Conservation (phyloP, 2,329 filamentous ascomycete genomes). For the Penicillium sp. region DNA sequence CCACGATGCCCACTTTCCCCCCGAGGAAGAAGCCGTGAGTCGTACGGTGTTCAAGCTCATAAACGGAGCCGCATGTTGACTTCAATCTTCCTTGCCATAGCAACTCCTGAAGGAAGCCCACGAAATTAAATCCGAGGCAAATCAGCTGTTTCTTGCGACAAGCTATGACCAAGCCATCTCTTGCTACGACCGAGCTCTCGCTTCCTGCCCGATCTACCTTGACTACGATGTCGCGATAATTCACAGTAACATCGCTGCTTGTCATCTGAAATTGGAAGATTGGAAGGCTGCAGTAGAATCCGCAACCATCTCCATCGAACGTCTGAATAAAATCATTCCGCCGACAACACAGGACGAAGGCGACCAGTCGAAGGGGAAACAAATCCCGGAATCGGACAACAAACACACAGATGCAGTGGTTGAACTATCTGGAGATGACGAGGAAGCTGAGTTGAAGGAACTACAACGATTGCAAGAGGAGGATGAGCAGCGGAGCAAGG, state of each 20-base stretch:
- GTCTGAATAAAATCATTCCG: constrained; percentile 62
- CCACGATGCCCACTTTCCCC: constrained; percentile 45
- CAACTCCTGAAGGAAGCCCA: constrained; percentile 69
- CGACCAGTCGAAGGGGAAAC: constrained; percentile 16
- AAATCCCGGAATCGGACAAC: constrained; percentile 6
- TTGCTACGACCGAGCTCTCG: constrained; percentile 76
- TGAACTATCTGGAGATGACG: constrained; percentile 49
- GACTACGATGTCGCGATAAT: constrained; percentile 86
- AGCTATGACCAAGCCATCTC: constrained; percentile 75
- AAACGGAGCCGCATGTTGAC: constrained; percentile 7
- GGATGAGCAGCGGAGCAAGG: constrained; percentile 58
- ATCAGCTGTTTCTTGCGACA: constrained; percentile 70
- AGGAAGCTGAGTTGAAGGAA: constrained; percentile 41
- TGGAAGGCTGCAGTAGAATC: constrained; percentile 79
- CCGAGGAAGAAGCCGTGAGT: constrained; percentile 49
- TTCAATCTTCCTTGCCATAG: constrained; percentile 40
- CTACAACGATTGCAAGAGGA: constrained; percentile 44
- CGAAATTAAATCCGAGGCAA: constrained; percentile 70
- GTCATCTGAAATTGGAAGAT: constrained; percentile 76
- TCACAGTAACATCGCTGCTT: constrained; percentile 84
- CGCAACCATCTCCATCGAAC: constrained; percentile 70
- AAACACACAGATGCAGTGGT: constrained; percentile 40
- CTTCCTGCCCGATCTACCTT: constrained; percentile 76
- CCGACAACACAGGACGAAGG: constrained; percentile 31
- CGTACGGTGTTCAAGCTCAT: not conserved